Base-by-base conservation (phyloP, 176 grass and related monocot species). In the Tillandsia leiboldiana region DNA sequence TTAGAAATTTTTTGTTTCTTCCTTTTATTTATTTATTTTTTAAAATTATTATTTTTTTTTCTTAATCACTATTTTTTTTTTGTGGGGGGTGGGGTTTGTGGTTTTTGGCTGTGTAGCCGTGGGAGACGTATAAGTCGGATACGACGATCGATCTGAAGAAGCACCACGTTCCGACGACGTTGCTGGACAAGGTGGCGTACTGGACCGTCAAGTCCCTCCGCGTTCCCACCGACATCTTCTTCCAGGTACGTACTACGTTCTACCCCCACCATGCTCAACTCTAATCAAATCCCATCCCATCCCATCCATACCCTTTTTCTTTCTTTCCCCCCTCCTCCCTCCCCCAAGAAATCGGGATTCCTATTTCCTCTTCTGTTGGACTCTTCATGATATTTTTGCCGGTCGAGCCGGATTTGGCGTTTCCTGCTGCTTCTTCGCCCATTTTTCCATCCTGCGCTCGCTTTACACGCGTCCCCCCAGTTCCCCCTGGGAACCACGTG, bases 41-140 rank as follows among this genome's bases (percentile, higher is more conserved):
- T n/a, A n/a, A n/a, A n/a, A n/a, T n/a, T n/a, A n/a, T n/a, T n/a
- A n/a, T n/a, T 1, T 24, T 24, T 24, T 24, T 24, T 24, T 24
- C 24, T 24, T 24, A 24, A 24, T 24, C 24, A 24, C 1, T 24
- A 1, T 24, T 24, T 24, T 24, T 24, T 24, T 24, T 24, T 24
- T 24, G 24, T 1, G 24, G 24, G 24, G 24, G 24, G 24, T 24
- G 24, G 24, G 24, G 24, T 1, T 24, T 24, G 24, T 24, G 24
- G 24, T 24, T 59, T 59, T n/a, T 17, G 20, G 29, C 11, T 62
- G 3, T 26, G 53, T 74, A 93, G 89, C 93, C 93, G 14, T 90
- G 93, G 93, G 93, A 97, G 48, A 59, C 93, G 56, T 97, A 97
- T 62, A 72, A 69, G 61, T 62, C 93, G 64, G 77, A 97, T 83